These are phyloP conservation scores for Tripterygium wilfordii DNA, from an alignment of 177 flowering plant genomes.

Conservation along the genomic window DNA sequence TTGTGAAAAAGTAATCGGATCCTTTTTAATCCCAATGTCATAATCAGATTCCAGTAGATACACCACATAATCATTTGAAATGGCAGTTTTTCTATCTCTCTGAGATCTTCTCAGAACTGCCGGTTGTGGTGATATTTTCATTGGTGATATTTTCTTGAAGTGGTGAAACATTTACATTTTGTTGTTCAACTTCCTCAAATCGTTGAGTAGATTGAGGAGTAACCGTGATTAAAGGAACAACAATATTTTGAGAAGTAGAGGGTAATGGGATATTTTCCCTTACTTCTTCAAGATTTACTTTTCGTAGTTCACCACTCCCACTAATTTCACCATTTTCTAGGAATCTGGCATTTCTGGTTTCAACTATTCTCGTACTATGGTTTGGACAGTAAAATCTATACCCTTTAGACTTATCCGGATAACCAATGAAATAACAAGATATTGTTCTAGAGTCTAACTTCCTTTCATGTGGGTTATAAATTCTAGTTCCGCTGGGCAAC, in stretches of 20 bases:
- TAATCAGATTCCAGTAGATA: not conserved
- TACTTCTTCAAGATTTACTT: not conserved
- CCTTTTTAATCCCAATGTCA: no score
- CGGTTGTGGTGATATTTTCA: not conserved
- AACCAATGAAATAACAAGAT: not conserved
- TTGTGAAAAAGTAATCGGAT: not conserved
- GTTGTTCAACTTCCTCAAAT: not conserved
- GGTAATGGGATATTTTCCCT: not conserved
- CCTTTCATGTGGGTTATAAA: not conserved
- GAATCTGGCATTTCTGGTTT: not conserved
- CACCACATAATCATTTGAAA: not conserved
- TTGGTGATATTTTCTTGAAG: no score
- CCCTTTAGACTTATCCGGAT: not conserved
- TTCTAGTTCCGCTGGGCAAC: not conserved
- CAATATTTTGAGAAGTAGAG: not conserved
- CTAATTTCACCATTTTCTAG: not conserved
- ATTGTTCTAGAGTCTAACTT: not conserved
- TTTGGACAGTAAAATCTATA: not conserved
- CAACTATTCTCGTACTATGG: not conserved
- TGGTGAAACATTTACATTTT: not conserved
- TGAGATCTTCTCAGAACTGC: not conserved
- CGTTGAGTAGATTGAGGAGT: no score
- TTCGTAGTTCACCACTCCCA: conserved; percentile 3
- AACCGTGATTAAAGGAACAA: not conserved
- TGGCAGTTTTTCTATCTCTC: not conserved